Evolutionary conservation across 192 early-diverging fungal species (phyloP), one percentile per base, ranked within the genome.

Genomic region (Coemansia reversa): DNA sequence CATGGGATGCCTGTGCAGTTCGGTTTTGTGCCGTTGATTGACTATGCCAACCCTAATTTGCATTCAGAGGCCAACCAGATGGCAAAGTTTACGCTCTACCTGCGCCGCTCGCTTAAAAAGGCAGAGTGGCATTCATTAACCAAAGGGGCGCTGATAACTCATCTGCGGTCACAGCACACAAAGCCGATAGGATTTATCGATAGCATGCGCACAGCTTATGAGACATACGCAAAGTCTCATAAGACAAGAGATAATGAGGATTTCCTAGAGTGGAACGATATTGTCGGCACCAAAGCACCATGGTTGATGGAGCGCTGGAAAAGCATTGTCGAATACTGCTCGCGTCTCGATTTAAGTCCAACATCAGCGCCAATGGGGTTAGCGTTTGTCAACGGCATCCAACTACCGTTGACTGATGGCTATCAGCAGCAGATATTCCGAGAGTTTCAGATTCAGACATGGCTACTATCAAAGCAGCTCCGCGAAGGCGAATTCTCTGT

Each of bases 301-400:
- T 75, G 69, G 73, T 56, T 81, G 50, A 47, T 53, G 23, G 42
- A 51, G 62, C 69, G 78, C 23, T 81, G 78, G 78, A 53, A 54
- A 8, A 61, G 60, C 60, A 63, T 49, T 0, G 55, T 72, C 11
- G 69, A 59, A 19, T 75, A 81, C 39, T 81, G 78, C 47, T 23
- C 50, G 28, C 78, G 78, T 5, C 66, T 81, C 29, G 73, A 75
- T 11, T 73, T 81, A 19, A 75, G 73, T 28, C 56, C 68, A 4
- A 12, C 30, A 2, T 53, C 72, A 3, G 47, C 74, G 48, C 79
- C 82, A 11, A 58, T 32, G 0, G 86, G 87, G 7, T 77, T 83
- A 6, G 61, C 87, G 1, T 96, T 94, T 84, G 62, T 91, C 35
- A 96, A 96, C 66, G 94, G 94, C 54, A 90, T 88, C 66, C 85